These are phyloP conservation scores for Ophiocordyceps australis DNA, from an alignment of 2,329 filamentous ascomycete species.

Conservation along the genomic window DNA sequence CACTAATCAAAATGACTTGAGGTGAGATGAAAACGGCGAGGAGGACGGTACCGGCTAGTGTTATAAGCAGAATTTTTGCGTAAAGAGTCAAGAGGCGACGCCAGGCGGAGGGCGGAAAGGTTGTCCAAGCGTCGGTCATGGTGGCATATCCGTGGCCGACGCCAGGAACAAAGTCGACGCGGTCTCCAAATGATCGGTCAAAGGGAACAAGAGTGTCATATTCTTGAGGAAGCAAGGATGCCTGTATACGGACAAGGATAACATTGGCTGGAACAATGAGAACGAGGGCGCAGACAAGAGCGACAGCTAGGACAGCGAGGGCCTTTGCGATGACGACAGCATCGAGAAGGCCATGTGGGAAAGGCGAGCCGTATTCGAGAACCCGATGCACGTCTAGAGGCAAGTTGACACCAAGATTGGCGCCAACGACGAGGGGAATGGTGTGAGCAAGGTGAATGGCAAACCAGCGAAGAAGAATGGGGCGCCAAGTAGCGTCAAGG, in stretches of 20 bases:
- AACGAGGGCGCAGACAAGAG: slow-evolving; percentile 35
- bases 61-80: slow-evolving; percentile 47
- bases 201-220: slow-evolving; percentile 78
- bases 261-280: slow-evolving; percentile 61
- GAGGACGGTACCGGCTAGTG: slow-evolving; percentile 25
- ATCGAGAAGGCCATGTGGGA: slow-evolving; percentile 11
- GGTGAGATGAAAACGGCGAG: slow-evolving; percentile 27
- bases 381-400: slow-evolving; percentile 16
- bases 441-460: slow-evolving; percentile 29
- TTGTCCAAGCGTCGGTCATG: slow-evolving; percentile 61
- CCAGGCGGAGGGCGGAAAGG: slow-evolving; percentile 56
- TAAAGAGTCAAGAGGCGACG: slow-evolving; percentile 58
- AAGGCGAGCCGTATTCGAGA: slow-evolving; percentile 10
- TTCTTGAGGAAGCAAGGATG: slow-evolving; percentile 66
- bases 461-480: slow-evolving; percentile 45
- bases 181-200: slow-evolving; percentile 69
- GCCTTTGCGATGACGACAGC: slow-evolving; percentile 18
- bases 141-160: slow-evolving; percentile 54
- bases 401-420: slow-evolving; percentile 25
- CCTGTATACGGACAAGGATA: slow-evolving; percentile 66
- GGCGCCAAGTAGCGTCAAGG: slow-evolving; percentile 50
- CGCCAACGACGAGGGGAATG: slow-evolving; percentile 23
- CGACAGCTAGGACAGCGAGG: slow-evolving; percentile 22
- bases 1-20: slow-evolving; percentile 26
- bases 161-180: slow-evolving; percentile 56